Evolutionary conservation across 2,329 filamentous ascomycete species (phyloP), one percentile per base, ranked within the genome.

Genomic region (Fusarium incarnatum): DNA sequence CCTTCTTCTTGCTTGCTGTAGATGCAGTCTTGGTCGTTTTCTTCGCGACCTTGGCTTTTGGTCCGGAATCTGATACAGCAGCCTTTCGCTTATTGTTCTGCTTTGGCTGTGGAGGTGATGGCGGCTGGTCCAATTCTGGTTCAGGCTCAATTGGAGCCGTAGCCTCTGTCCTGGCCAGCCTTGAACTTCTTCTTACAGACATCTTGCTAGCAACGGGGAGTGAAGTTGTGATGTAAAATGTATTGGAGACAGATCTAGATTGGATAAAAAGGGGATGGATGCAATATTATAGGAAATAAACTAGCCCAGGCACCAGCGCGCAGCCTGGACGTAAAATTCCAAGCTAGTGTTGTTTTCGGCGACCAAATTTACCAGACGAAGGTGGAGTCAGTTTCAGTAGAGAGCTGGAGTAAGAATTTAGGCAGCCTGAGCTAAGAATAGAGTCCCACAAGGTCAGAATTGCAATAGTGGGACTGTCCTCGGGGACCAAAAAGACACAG

Each of bases 111-210:
- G 23, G 12, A 15, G 45, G n/a, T 30, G 34, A 6, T 25, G 42
- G 11, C 4, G 40, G 37, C 9, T 22, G n/a, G 9, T 22, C 50
- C 9, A 22, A 8, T 13, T 18, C 50, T 10, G 7, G 10, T 28
- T 7, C 50, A 7, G 7, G 7, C 20, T 7, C 8, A 18, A 22
- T 41, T 10, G 48, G 40, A 16, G 16, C 44, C 13, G 13, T 42
- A 5, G 16, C 32, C 8, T 27, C 48, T 25, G 23, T 28, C n/a
- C 22, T 37, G 22, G 15, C 41, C 3, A 68, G 13, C 16, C 65
- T 58, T 16, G 67, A 42, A 22, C 67, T 70, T 57, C 65, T 66
- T 44, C 67, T 56, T 0, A 32, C 16, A 16, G 65, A 10, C 65
- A 68, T 66, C 22, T 45, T 55, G 18, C 34, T 22, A 5, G 7